Evolutionary conservation across 345 rosid species (phyloP), one percentile per base, ranked within the genome.

Genomic region (Rhizophora mangle): DNA sequence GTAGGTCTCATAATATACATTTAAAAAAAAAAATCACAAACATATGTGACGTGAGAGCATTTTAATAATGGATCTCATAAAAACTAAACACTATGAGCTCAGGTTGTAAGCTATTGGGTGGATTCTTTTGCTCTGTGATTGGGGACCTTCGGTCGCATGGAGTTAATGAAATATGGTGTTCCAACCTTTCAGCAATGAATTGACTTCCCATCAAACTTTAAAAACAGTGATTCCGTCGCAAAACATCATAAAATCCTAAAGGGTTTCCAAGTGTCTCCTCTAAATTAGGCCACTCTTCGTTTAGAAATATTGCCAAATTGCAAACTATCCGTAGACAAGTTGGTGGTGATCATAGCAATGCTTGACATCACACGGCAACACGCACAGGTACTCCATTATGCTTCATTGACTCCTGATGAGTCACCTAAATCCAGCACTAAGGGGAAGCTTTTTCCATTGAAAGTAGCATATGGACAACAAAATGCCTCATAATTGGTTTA

Each of bases 381-480:
- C 18, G 37, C 30, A 37, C n/a, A 51, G 27, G 2, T 6, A 30
- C 27, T 34, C 31, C 24, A 34, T 52, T n/a, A 63, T 67, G 73
- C 70, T 47, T 34, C 13, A 34, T 37, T 67, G 70, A 74, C 76
- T 74, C 64, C 30, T 21, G 67, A 18, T 26, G 27, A n/a, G 10
- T 55, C 18, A 74, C 55, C 60, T 46, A 59, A 66, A 39, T 67
- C 47, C 36, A 52, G 57, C 39, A 60, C 53, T 29, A 60, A 60
- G 22, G 64, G 73, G 80, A 71, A 59, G 29, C 58, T 69, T 60
- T 60, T 64, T 76, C 72, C 66, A 78, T 77, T 78, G 65, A 30
- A 63, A 69, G 76, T 60, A 62, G 26, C 61, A 19, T 1, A 43
- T 36, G 68, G 37, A 34, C 43, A 20, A 36, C 67, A 46, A 3